Evolutionary conservation across 148 eudicot genomes (phyloP).

Genomic region (Vaccinium corymbosum): DNA sequence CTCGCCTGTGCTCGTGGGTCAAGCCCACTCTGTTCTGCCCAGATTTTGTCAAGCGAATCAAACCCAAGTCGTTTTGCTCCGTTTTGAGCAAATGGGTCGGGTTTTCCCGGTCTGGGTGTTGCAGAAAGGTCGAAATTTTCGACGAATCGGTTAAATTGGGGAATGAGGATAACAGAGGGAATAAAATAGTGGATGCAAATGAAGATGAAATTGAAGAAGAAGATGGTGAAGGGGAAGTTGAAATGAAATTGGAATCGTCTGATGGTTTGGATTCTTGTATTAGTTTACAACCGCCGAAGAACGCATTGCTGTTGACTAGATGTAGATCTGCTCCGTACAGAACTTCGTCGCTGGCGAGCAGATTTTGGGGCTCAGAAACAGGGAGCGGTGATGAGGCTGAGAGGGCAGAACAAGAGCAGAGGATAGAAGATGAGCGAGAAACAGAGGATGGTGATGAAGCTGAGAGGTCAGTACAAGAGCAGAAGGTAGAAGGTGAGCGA

Average conservation of each 20-base stretch:
- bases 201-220: slow-evolving; percentile 6
- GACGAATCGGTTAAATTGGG: slow-evolving; percentile 22
- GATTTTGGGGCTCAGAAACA: slow-evolving; percentile 39
- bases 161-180: neutral
- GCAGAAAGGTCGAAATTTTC: slow-evolving; percentile 21
- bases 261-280: slow-evolving; percentile 6
- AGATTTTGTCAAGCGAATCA: neutral
- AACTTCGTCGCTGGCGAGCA: slow-evolving; percentile 50
- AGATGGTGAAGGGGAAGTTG: slow-evolving; percentile 15
- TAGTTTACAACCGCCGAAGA: slow-evolving; percentile 27
- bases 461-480: too few relatives aligned
- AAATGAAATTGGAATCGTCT: neutral
- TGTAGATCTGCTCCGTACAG: slow-evolving; percentile 83
- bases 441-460: too few relatives aligned
- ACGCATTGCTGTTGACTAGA: slow-evolving; percentile 65
- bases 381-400: neutral
- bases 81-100: slow-evolving; percentile 32
- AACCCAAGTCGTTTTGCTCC: neutral
- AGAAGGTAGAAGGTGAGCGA: slow-evolving; percentile 7
- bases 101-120: slow-evolving; percentile 35
- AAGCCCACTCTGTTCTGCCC: slow-evolving; percentile 14
- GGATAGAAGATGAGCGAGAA: too few relatives aligned
- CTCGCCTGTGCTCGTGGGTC: slow-evolving; percentile 18
- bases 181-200: neutral
- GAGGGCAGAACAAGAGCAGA: too few relatives aligned